Percentiles rank a stretch among this genome's conserved stretches.
Conservation (phyloP, 768 basidiomycete genomes). For the Pisolithus sp. region DNA sequence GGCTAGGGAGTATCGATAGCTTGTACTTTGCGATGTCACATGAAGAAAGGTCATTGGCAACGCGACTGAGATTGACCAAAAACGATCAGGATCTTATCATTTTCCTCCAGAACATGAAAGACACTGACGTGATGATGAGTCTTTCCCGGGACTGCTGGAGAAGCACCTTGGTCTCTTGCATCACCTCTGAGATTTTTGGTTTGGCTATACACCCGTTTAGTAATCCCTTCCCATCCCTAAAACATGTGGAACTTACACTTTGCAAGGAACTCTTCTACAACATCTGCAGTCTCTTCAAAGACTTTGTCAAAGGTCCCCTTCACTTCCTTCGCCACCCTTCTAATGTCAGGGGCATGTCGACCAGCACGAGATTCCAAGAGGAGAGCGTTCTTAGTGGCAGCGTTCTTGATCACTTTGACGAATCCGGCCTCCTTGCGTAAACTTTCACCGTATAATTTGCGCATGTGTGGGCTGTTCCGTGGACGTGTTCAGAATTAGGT, state of each 20-base stretch:
- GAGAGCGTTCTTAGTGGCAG: constrained; percentile 77
- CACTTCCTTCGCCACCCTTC: constrained; percentile 82
- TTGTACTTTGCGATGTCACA: constrained; percentile 80
- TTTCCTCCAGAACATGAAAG: background rate
- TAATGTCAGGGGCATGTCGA: constrained; percentile 78
- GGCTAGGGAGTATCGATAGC: constrained; percentile 49
- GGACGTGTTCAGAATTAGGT: no score
- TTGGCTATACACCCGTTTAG: constrained; percentile 47
- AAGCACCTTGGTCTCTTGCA: constrained; percentile 88
- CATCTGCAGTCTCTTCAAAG: constrained; percentile 88
- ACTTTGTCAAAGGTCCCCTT: constrained; percentile 95
- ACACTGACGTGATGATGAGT: constrained; percentile 82
- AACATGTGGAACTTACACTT: constrained; percentile 54
- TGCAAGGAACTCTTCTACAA: constrained; percentile 87
- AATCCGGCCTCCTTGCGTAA: constrained; percentile 95
- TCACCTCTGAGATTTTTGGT: constrained; percentile 81
- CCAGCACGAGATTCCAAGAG: constrained; percentile 70
- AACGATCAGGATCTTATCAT: background rate
- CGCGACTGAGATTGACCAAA: constrained; percentile 45
- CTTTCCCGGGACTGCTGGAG: constrained; percentile 87
- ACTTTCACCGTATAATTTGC: constrained; percentile 87
- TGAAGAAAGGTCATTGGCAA: constrained; percentile 73
- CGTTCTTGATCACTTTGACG: constrained; percentile 95
- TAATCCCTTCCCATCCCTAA: background rate
- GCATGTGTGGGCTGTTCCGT: constrained; percentile 87